phyloP scores from a whole-genome alignment of 352 stramenopile species.

The Globisporangium nagaii region DNA sequence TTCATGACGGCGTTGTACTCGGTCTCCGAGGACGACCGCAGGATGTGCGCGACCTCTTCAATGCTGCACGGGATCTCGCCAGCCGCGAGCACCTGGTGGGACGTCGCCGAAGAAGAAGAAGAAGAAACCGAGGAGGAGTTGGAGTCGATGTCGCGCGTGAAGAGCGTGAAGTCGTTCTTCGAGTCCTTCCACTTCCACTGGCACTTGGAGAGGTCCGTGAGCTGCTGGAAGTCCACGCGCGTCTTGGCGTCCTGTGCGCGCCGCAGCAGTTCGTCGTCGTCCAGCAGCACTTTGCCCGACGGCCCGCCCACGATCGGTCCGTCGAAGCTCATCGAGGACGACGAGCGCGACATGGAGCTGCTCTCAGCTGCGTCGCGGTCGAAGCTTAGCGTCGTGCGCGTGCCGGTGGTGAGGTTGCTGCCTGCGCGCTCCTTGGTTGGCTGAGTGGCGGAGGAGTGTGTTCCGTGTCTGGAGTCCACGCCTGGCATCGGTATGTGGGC shows the following conservation, averaged over 20 bases:
- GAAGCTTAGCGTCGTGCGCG: background rate
- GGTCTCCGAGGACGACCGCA: conserved; percentile 23
- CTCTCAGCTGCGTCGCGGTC: background rate
- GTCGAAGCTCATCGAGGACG: background rate
- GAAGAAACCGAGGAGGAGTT: no score
- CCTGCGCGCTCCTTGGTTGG: background rate
- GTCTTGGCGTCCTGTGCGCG: conserved; percentile 15
- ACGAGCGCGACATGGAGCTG: background rate
- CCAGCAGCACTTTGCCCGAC: conserved; percentile 13
- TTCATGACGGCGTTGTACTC: conserved; percentile 37
- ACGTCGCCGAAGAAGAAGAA: background rate
- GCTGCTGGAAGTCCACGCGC: conserved; percentile 21
- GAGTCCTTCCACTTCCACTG: conserved; percentile 19
- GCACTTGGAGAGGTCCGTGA: conserved; percentile 3
- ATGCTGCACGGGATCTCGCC: conserved; percentile 13
- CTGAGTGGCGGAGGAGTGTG: background rate
- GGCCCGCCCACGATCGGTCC: background rate
- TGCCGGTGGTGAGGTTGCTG: background rate
- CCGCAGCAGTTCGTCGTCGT: conserved; percentile 26
- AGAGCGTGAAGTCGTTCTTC: conserved; percentile 21
- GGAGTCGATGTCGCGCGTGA: conserved; percentile 3
- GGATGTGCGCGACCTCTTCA: conserved; percentile 11
- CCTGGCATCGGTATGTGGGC: background rate
- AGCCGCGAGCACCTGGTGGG: conserved; percentile 8
- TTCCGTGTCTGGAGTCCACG: background rate